Evolutionary conservation across 1,284 basidiomycete species (phyloP), one percentile per base, ranked within the genome.

Genomic region (Marasmius tenuissimus): DNA sequence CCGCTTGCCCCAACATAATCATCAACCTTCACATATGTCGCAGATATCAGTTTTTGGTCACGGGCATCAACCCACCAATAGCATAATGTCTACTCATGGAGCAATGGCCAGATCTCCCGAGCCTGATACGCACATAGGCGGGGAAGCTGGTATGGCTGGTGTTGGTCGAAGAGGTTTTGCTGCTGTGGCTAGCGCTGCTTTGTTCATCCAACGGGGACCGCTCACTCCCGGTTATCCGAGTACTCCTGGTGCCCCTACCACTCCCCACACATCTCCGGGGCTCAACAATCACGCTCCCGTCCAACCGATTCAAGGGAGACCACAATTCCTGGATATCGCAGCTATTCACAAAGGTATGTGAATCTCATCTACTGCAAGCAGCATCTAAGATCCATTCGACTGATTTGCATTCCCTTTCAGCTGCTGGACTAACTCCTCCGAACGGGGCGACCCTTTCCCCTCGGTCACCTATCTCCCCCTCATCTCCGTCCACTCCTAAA

Each of bases 91-190:
- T 52, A 55, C 45, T 56, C 64, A 16, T 47, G 45, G 45, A n/a
- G 16, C 11, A 16, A 53, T 52, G 9, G 48, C 40, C 40, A 60
- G 51, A 52, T 65, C 65, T 27, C 64, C 66, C 14, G 75, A 81
- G 47, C 81, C 86, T 5, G 86, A 93, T 69, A 93, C 92, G 14
- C 86, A 88, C 68, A 83, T 72, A 9, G 93, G 92, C 4, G 93
- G 92, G 1, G 87, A 83, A 64, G 92, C 92, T 6, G 93, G 93
- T 0, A 95, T 95, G 93, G 93, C 93, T 0, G 93, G 93, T 16
- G 93, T 96, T 2, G 93, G 93, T 4, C 78, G 93, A 63, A 79
- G 93, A 64, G 93, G 91, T 0, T 95, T 96, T 65, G 90, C 89
- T 1, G 91, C 93, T 8, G 92, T 85, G 8, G 89, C 91, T 40